Evolutionary conservation across 176 grass and related monocot genomes (phyloP), one percentile per base, ranked within the genome.

Genomic region (Tillandsia fasciculata): DNA sequence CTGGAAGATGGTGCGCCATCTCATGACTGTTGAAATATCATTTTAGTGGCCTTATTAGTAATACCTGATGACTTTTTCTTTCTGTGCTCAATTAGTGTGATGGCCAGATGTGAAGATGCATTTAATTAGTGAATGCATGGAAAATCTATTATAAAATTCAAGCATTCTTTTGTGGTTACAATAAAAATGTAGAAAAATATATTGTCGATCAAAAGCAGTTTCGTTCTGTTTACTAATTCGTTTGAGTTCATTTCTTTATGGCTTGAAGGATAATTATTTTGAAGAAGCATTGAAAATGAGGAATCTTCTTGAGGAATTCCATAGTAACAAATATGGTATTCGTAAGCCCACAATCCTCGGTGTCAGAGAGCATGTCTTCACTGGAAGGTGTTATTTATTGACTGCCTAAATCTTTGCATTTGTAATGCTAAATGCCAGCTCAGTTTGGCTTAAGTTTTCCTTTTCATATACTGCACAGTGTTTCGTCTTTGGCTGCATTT

Each of bases 201-300:
- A 7, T 42, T 42, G 33, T 42, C 33, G 4, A 42, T 42, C 33
- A 42, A 42, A 42, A 42, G 9, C 10, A 54, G 9, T n/a, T 42
- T 29, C 24, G 12, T 12, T 53, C 17, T 59, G 3, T 57, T 27
- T 74, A 3, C 52, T 28, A 50, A 72, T 48, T 66, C 33, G 63
- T 53, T 65, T 81, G 52, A 67, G 9, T 69, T 67, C 15, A 69
- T 78, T 15, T 76, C 13, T 28, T 76, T 73, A 70, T 54, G 3
- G 56, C 33, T 70, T 83, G 22, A 88, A 96, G 92, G 92, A 96
- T 50, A 96, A 96, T 56, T 96, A 96, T 73, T 96, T 96, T 2
- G 92, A 96, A 75, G 92, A 96, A 75, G 92, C 92, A 53, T 87
- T 96, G 52, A 96, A 91, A 81, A 91, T 96, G 88, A 88, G 92